These are phyloP conservation scores for Solanum rostratum DNA, from an alignment of 257 asterid species.

Conservation along the genomic window DNA sequence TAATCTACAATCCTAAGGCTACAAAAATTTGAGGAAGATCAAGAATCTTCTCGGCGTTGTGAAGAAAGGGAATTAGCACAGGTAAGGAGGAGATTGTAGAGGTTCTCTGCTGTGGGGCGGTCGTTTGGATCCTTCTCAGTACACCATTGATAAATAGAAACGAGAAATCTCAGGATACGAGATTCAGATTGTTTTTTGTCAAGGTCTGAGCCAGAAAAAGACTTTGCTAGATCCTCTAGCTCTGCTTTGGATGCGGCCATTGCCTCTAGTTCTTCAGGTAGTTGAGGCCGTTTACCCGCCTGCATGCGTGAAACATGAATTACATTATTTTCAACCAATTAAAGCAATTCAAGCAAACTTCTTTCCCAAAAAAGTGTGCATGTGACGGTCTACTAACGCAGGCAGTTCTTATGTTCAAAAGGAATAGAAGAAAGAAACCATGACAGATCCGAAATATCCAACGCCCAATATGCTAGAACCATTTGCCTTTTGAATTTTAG, in stretches of 20 bases:
- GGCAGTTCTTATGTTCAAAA: not conserved
- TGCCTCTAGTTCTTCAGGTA: constrained; percentile 8
- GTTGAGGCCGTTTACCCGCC: constrained; percentile 29
- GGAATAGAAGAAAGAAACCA: not conserved
- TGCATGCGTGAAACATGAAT: constrained; percentile 1
- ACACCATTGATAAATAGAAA: constrained; percentile 40
- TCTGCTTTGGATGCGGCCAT: constrained; percentile 8
- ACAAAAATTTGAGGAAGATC: constrained; percentile 26
- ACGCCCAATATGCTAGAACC: not conserved
- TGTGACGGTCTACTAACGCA: not conserved
- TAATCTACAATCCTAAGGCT: constrained; percentile 13
- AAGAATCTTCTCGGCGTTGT: constrained; percentile 15
- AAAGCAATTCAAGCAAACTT: not conserved
- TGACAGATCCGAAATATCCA: not conserved
- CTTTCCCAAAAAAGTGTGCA: not conserved
- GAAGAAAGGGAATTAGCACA: constrained; percentile 20
- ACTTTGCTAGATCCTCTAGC: constrained; percentile 16
- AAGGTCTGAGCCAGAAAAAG: constrained; percentile 2
- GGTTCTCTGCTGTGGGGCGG: constrained; percentile 56
- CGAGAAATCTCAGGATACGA: constrained; percentile 28
- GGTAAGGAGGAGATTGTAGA: constrained; percentile 28
- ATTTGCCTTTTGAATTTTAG: not conserved
- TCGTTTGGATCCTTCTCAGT: constrained; percentile 50
- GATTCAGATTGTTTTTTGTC: constrained; percentile 17
- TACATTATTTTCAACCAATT: not conserved